Conservation (phyloP, 2,329 filamentous ascomycete genomes). For the Lachnellula suecica region DNA sequence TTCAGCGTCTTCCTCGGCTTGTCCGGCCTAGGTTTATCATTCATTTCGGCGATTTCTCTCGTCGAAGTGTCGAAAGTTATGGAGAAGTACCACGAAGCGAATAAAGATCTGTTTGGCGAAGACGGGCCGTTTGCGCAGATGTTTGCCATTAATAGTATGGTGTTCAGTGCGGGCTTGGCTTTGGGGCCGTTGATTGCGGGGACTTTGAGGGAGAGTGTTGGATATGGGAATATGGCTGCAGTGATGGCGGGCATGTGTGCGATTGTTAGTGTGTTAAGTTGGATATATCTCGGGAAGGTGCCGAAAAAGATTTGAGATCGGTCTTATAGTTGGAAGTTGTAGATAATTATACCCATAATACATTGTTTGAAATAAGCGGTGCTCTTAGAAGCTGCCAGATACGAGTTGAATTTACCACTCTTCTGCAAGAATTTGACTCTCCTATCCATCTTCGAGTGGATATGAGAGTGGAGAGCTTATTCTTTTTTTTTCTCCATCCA, state of each 20-base stretch:
- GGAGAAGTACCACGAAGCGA: slow-evolving; percentile 53
- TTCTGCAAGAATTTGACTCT: no score
- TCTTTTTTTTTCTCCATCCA: no score
- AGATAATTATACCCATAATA: no score
- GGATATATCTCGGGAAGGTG: slow-evolving; percentile 21
- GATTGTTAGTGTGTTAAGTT: slow-evolving; percentile 18
- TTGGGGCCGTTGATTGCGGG: slow-evolving; percentile 59
- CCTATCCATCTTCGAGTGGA: no score
- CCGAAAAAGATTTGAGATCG: background rate
- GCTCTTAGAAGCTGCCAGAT: no score
- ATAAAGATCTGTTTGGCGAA: slow-evolving; percentile 52
- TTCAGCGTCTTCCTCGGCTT: slow-evolving; percentile 45
- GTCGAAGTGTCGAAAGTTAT: slow-evolving; percentile 57
- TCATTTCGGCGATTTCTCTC: slow-evolving; percentile 52
- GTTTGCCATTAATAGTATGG: slow-evolving; percentile 63
- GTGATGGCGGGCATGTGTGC: slow-evolving; percentile 24
- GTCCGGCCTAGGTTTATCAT: slow-evolving; percentile 50
- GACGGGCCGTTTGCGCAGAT: slow-evolving; percentile 63
- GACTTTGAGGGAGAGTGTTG: slow-evolving; percentile 46
- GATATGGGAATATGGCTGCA: slow-evolving; percentile 54
- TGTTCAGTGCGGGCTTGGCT: slow-evolving; percentile 58
- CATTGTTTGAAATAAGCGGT: no score
- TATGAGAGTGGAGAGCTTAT: no score
- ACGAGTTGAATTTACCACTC: no score
- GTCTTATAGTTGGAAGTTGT: no score